Base-by-base conservation (phyloP, 2,329 filamentous ascomycete genomes). In the Diatrype stigma region DNA sequence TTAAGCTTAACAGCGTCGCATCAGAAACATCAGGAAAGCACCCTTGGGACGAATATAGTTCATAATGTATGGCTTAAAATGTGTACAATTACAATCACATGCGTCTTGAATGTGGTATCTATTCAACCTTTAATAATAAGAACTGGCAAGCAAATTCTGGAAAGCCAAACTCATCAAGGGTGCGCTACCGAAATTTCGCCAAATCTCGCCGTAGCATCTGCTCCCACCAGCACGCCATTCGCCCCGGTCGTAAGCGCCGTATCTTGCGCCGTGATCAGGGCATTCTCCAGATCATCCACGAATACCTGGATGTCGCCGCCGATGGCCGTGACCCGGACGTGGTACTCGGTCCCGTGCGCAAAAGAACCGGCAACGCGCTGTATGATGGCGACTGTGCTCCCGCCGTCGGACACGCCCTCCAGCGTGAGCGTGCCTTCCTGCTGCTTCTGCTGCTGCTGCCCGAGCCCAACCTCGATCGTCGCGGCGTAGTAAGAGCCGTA, bases 401-500 rank as follows among this genome's bases (percentile, higher is more conserved):
- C 46, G 0, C 47, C 46, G 0, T 47, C 46, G 22, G 66, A 28
- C n/a, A 52, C 26, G 1, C 54, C 56, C 47, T 55, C 56, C 11
- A 30, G 17, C 17, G 45, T 17, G 21, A 47, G 46, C 47, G 17
- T 45, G 32, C 59, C 60, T 1, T 48, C 51, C 37, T 60, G 44
- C 45, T 55, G 61, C n/a, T n/a, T n/a, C n/a, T n/a, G n/a, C n/a
- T n/a, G n/a, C n/a, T n/a, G n/a, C n/a, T n/a, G n/a, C n/a, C n/a
- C n/a, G n/a, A n/a, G n/a, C 19, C 63, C 60, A 2, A 71, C 52
- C 1, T 60, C 37, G 7, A 66, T 55, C 14, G 47, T 51, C 7
- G 63, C 63, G 0, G 60, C 59, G 35, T 67, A 64, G 44, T 71
- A 71, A 23, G 68, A 66, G 0, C 63, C 62, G 4, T 54, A 42